Base-by-base conservation (phyloP, 495 filamentous ascomycete genomes). In the Schizothecium vesticola region DNA sequence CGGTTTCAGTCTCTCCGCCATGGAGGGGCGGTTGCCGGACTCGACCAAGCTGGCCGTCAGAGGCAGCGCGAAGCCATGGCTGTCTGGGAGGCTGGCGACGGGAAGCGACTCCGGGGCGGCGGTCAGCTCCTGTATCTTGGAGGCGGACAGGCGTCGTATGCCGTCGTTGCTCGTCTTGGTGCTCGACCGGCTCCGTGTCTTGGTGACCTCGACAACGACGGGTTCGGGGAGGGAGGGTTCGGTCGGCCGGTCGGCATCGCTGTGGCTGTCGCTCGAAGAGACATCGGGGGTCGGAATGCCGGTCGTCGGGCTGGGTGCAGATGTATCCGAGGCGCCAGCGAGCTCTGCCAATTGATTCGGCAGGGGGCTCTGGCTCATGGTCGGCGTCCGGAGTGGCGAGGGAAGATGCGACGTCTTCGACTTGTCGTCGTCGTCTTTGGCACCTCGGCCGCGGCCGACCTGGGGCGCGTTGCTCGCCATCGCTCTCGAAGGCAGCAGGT, bases 121-220 rank as follows among this genome's bases (percentile, higher is more conserved):
- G 0, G 85, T 83, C 55, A 89, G 72, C 55, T 84, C 83, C 33
- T 84, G 78, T 33, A 88, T 83, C 76, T 87, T 82, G 66, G 80
- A 82, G 1, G 85, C 84, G 0, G 86, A 87, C 28, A 89, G 81
- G 56, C 86, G 85, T 64, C 85, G 73, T 29, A 83, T 74, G 58
- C 78, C 82, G 43, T 76, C 78, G 22, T 73, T 75, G 66, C 74
- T 74, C 31, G 76, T 79, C 71, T 78, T 82, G 2, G 75, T 79
- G 64, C 72, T 73, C 21, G 77, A 75, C 22, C 73, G 74, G 61
- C 73, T 75, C 19, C 69, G 66, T 13, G 74, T 74, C 28, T 69
- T 74, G 10, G 67, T 12, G 26, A 59, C 56, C 11, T 43, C 56
- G 22, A 66, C 59, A 16, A 56, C 26, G 59, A 21, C 22, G 11